Evolutionary conservation across 345 rosid species (phyloP).

Genomic region (Ceriops tagal): DNA sequence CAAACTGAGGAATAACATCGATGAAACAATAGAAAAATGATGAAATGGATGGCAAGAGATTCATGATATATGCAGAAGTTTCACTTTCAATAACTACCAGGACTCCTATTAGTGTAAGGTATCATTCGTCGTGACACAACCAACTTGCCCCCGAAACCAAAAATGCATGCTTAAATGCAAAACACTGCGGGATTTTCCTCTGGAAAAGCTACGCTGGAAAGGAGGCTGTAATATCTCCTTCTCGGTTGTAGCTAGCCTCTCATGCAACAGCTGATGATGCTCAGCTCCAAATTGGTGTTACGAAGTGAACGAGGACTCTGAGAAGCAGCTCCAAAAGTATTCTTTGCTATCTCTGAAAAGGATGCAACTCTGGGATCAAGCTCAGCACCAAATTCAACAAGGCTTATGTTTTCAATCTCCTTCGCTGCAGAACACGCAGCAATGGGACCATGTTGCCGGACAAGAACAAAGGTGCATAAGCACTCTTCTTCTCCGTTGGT

Average conservation of each 20-base stretch:
- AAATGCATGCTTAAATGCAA: no score
- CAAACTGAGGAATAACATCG: no score
- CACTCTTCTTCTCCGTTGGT: slow-evolving; percentile 39
- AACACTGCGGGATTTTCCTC: no score
- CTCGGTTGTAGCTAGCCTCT: slow-evolving; percentile 25
- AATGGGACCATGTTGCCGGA: slow-evolving; percentile 42
- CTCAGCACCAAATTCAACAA: slow-evolving; percentile 12
- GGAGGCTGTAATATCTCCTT: slow-evolving; percentile 20
- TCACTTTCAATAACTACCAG: no score
- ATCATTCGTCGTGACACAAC: no score
- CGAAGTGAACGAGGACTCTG: background rate
- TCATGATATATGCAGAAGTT: no score
- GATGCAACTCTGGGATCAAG: slow-evolving; percentile 16
- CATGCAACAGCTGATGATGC: slow-evolving; percentile 29
- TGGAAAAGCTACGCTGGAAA: no score
- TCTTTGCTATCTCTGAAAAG: slow-evolving; percentile 23
- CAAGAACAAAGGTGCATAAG: slow-evolving; percentile 32
- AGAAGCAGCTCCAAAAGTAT: slow-evolving; percentile 9
- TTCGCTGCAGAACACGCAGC: slow-evolving; percentile 11
- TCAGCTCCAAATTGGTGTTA: background rate
- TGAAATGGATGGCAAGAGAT: no score
- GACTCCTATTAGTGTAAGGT: no score
- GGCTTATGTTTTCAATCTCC: slow-evolving; percentile 39
- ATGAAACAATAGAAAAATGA: no score
- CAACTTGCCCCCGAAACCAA: no score